Evolutionary conservation across 139 green algal species (phyloP).

Genomic region (Chlorella sp.): DNA sequence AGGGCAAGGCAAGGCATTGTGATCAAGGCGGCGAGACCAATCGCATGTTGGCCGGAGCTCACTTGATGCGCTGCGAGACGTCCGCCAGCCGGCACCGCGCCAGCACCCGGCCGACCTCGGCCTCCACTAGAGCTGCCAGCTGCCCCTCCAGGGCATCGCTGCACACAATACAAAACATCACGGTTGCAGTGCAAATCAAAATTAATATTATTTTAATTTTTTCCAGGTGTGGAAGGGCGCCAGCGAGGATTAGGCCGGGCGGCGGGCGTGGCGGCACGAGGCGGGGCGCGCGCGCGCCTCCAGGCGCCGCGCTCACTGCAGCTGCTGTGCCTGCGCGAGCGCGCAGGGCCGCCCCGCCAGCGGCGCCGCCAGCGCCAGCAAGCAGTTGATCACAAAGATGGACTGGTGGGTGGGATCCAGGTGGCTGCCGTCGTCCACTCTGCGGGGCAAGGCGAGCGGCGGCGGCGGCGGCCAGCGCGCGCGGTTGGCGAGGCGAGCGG

Average conservation of each 20-base stretch:
- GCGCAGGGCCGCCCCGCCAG: constrained; percentile 37
- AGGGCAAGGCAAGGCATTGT: neutral
- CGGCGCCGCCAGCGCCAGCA: constrained; percentile 44
- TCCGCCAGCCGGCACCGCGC: constrained; percentile 60
- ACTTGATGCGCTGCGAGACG: constrained; percentile 57
- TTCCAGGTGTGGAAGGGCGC: neutral
- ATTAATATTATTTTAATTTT: no score
- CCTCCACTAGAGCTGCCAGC: constrained; percentile 52
- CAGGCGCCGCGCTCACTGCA: constrained; percentile 15
- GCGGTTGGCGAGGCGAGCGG: no score
- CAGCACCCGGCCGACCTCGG: constrained; percentile 61
- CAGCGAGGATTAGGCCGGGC: neutral
- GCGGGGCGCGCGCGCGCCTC: neutral
- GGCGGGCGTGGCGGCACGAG: neutral
- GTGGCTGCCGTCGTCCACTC: constrained; percentile 51
- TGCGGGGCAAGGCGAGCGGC: no score
- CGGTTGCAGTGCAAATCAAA: neutral
- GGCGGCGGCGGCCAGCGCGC: no score
- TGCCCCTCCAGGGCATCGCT: constrained; percentile 52
- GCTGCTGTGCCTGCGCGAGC: constrained; percentile 3
- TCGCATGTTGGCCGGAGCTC: constrained; percentile 41
- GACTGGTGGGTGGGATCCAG: constrained; percentile 58
- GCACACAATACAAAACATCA: constrained; percentile 6
- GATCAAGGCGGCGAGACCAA: neutral
- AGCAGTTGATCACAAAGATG: constrained; percentile 82